Evolutionary conservation across 1,139 yeast species (phyloP).

Genomic region (Lizanozyma gosingica): DNA sequence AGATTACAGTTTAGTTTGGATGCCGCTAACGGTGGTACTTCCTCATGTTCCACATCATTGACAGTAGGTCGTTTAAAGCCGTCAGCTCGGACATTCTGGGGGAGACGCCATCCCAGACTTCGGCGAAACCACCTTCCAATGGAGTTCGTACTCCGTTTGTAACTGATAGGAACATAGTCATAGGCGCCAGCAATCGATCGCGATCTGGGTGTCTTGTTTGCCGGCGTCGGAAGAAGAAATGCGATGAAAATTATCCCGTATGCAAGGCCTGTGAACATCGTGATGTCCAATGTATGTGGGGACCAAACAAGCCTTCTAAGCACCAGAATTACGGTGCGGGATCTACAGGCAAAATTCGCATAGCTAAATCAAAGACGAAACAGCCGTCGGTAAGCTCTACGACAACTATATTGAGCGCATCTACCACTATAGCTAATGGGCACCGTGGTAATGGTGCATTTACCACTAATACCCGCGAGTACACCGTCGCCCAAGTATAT

Average conservation of each 20-base stretch:
- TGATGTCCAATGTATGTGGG: slow-evolving; percentile 5
- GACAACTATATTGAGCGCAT: no score
- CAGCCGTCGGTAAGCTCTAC: no score
- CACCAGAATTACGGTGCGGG: no score
- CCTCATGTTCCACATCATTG: not conserved
- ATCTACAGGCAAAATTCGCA: no score
- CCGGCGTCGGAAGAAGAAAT: slow-evolving; percentile 6
- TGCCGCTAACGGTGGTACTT: no score
- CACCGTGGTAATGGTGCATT: no score
- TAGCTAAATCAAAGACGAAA: no score
- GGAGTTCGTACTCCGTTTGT: not conserved
- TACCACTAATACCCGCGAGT: no score
- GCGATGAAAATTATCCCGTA: slow-evolving; percentile 11
- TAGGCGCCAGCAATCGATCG: not conserved
- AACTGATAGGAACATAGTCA: not conserved
- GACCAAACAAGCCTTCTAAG: slow-evolving; percentile 1
- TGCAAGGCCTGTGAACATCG: slow-evolving; percentile 8
- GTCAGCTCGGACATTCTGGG: not conserved
- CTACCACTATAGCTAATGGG: no score
- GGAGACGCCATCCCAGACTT: not conserved
- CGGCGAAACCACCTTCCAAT: not conserved
- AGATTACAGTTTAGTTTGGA: no score
- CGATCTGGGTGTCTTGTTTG: not conserved
- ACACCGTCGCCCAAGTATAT: no score
- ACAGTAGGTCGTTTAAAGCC: not conserved